Evolutionary conservation across 2,329 filamentous ascomycete species (phyloP).

Genomic region (Alternaria arbusti): DNA sequence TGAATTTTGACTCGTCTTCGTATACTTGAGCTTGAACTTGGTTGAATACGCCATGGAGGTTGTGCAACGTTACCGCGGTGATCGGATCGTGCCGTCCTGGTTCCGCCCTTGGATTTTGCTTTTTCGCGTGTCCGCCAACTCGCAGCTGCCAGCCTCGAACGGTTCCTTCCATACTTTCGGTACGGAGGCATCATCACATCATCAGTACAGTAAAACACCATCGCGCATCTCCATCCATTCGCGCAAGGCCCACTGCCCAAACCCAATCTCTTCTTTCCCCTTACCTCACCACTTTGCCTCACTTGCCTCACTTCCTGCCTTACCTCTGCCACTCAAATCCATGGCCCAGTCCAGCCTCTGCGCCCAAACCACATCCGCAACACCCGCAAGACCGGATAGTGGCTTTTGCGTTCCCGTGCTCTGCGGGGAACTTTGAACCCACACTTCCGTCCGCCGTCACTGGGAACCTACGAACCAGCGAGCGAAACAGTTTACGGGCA

Average conservation of each 20-base stretch:
- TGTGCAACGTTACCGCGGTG: background rate
- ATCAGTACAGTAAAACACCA: background rate
- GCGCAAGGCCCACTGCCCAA: background rate
- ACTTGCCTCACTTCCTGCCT: background rate
- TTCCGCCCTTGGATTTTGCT: background rate
- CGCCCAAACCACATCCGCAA: background rate
- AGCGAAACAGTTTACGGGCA: too few relatives aligned
- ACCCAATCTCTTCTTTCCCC: background rate
- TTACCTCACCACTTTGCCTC: background rate
- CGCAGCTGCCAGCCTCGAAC: background rate
- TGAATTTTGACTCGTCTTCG: background rate
- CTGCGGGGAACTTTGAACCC: background rate
- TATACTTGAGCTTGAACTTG: background rate
- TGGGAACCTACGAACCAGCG: background rate
- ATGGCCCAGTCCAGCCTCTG: background rate
- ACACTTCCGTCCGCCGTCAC: background rate
- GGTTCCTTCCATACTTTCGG: background rate
- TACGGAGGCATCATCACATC: background rate
- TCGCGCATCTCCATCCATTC: background rate
- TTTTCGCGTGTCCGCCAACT: background rate
- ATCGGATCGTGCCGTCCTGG: background rate
- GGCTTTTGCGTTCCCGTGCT: background rate
- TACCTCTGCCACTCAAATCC: background rate
- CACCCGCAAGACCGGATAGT: background rate
- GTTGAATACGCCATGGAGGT: background rate